A percentile compares a stretch with the other conserved stretches of the same genome.
Evolutionary conservation across 2,329 filamentous ascomycete species (phyloP).

Genomic region (Conoideocrella luteorostrata): DNA sequence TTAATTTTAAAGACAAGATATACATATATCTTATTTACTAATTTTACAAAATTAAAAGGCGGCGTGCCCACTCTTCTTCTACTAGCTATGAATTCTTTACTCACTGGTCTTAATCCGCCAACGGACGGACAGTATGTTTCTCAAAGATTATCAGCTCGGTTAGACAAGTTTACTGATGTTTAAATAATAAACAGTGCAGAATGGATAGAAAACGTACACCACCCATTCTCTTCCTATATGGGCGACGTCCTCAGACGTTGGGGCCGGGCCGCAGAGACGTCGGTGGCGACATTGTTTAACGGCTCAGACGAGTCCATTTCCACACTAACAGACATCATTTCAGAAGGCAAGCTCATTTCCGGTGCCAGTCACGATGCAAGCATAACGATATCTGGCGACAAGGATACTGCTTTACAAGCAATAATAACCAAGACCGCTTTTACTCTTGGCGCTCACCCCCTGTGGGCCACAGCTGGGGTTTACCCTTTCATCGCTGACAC

Average conservation of each 20-base stretch:
- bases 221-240: conserved; percentile 23
- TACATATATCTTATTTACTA: too few relatives aligned
- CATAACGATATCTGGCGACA: too few relatives aligned
- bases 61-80: too few relatives aligned
- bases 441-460: conserved; percentile 22
- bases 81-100: too few relatives aligned
- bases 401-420: not conserved
- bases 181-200: too few relatives aligned
- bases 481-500: conserved; percentile 27
- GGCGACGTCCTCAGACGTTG: conserved; percentile 21
- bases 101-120: too few relatives aligned
- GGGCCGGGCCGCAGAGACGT: conserved; percentile 12
- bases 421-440: conserved; percentile 20
- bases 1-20: too few relatives aligned
- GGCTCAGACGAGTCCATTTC: conserved; percentile 17
- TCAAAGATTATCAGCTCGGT: too few relatives aligned
- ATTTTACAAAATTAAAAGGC: too few relatives aligned
- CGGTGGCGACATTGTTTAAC: conserved; percentile 17
- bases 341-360: conserved; percentile 21
- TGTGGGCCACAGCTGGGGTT: conserved; percentile 20
- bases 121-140: too few relatives aligned
- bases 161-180: too few relatives aligned
- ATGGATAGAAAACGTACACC: too few relatives aligned
- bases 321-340: conserved; percentile 17
- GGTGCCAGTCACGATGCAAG: conserved; percentile 9